A percentile compares a stretch with the other conserved stretches of the same genome.
Evolutionary conservation across 495 filamentous ascomycete genomes (phyloP).

Genomic region (Antarctomyces pellizariae): DNA sequence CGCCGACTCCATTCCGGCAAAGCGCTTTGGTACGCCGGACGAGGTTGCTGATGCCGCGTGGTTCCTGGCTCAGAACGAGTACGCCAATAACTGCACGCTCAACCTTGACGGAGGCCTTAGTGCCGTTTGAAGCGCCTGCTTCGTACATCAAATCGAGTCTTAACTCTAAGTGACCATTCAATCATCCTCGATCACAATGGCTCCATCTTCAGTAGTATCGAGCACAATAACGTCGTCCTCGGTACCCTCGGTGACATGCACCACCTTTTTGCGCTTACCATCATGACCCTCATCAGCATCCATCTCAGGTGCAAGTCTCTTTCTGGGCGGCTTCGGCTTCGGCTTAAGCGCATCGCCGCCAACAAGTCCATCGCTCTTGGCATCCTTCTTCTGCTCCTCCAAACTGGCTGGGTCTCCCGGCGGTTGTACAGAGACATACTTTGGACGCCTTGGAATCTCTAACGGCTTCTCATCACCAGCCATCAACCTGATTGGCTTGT

Average conservation of each 20-base stretch:
- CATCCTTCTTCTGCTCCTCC: too few relatives aligned
- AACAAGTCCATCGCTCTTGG: too few relatives aligned
- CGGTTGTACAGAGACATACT: constrained; percentile 13
- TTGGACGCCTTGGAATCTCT: constrained; percentile 24
- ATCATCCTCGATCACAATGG: constrained; percentile 57
- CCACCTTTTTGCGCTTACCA: constrained; percentile 7
- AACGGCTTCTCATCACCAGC: constrained; percentile 6
- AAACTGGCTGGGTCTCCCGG: too few relatives aligned
- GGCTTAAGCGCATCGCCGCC: too few relatives aligned
- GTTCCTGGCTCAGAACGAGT: constrained; percentile 56
- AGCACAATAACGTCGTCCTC: constrained; percentile 23
- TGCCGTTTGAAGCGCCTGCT: constrained; percentile 21
- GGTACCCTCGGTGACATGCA: not conserved
- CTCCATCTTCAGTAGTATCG: constrained; percentile 36
- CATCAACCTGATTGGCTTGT: constrained; percentile 9
- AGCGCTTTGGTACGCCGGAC: constrained; percentile 38
- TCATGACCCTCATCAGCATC: constrained; percentile 7
- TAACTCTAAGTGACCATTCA: constrained; percentile 8
- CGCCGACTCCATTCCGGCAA: constrained; percentile 30
- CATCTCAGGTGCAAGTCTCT: constrained; percentile 1
- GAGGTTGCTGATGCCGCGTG: constrained; percentile 65
- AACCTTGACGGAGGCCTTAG: constrained; percentile 74
- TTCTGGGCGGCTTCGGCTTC: constrained; percentile 6
- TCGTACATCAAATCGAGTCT: not conserved
- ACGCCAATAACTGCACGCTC: constrained; percentile 65